A percentile compares a stretch with the other conserved stretches of the same genome.
phyloP scores from a whole-genome alignment of 2,329 filamentous ascomycete species.

The Colletotrichum cereale region DNA sequence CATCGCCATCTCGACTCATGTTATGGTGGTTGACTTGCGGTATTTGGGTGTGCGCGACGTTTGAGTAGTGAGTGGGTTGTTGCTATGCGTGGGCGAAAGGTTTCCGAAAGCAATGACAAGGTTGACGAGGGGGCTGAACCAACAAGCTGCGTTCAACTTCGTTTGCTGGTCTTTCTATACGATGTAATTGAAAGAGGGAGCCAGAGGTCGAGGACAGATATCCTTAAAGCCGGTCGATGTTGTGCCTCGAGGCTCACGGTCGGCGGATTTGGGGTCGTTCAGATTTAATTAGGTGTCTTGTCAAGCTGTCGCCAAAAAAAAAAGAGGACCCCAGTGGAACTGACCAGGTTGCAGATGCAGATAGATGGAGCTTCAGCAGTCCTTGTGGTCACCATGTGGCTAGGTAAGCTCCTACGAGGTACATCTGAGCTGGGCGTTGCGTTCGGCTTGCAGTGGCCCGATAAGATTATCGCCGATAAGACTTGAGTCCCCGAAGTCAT shows the following conservation, averaged over 20 bases:
- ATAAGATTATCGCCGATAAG: neutral
- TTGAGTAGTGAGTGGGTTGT: neutral
- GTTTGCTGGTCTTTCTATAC: neutral
- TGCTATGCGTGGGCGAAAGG: constrained; percentile 5
- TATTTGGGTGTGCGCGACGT: constrained; percentile 3
- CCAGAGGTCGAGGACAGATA: neutral
- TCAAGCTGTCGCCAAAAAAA: constrained; percentile 30
- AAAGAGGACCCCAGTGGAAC: constrained; percentile 22
- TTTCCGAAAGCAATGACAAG: neutral
- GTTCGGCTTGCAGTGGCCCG: neutral
- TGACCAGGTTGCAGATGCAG: constrained; percentile 40
- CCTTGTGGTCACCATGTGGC: neutral
- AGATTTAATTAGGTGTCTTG: constrained; percentile 31
- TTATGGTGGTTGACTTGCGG: constrained; percentile 8
- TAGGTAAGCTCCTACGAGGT: neutral
- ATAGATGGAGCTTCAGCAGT: constrained; percentile 23
- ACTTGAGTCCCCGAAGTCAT: neutral
- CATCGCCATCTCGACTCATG: constrained; percentile 38
- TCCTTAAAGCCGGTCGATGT: constrained; percentile 19
- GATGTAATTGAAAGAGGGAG: neutral
- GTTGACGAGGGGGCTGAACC: neutral
- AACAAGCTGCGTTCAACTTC: neutral
- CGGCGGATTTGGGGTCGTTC: constrained; percentile 15
- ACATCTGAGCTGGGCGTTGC: neutral
- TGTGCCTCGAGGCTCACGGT: constrained; percentile 6